Evolutionary conservation across 2,329 filamentous ascomycete genomes (phyloP).

Genomic region (Penicillium sp.): DNA sequence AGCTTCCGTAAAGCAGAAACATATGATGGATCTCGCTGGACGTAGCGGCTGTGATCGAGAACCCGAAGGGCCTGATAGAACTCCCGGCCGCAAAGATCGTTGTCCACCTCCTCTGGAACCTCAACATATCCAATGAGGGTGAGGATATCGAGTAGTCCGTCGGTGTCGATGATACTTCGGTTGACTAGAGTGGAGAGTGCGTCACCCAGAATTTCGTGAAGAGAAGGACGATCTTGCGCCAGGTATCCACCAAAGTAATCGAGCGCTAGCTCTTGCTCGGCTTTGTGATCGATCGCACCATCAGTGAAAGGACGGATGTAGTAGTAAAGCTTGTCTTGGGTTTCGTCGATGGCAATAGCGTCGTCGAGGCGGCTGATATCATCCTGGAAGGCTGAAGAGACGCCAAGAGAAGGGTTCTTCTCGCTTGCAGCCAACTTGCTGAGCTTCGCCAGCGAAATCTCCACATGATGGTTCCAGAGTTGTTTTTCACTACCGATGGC

Average conservation of each 20-base stretch:
- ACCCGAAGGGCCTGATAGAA: conserved; percentile 74
- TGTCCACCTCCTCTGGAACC: conserved; percentile 51
- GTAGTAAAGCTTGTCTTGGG: conserved; percentile 80
- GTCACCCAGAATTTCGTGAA: conserved; percentile 73
- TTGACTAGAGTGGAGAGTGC: conserved; percentile 71
- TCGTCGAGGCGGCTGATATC: conserved; percentile 61
- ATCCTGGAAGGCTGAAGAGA: conserved; percentile 45
- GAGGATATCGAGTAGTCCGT: conserved; percentile 65
- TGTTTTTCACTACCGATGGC: conserved; percentile 75
- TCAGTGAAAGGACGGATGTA: conserved; percentile 70
- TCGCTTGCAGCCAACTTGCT: conserved; percentile 68
- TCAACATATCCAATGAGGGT: conserved; percentile 71
- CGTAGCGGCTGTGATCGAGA: conserved; percentile 58
- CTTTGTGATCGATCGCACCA: conserved; percentile 76
- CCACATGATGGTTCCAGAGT: conserved; percentile 90
- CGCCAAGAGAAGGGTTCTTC: conserved; percentile 23
- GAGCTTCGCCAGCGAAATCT: conserved; percentile 87
- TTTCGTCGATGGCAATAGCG: conserved; percentile 69
- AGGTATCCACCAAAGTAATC: conserved; percentile 63
- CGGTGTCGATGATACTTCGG: conserved; percentile 67
- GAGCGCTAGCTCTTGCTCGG: conserved; percentile 76
- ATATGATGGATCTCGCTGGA: conserved; percentile 52
- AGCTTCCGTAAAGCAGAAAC: conserved; percentile 33
- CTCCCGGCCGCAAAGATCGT: conserved; percentile 59
- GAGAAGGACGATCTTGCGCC: conserved; percentile 64